Base-by-base conservation (phyloP, 257 asterid species). In the Parsonsia alboflavescens region DNA sequence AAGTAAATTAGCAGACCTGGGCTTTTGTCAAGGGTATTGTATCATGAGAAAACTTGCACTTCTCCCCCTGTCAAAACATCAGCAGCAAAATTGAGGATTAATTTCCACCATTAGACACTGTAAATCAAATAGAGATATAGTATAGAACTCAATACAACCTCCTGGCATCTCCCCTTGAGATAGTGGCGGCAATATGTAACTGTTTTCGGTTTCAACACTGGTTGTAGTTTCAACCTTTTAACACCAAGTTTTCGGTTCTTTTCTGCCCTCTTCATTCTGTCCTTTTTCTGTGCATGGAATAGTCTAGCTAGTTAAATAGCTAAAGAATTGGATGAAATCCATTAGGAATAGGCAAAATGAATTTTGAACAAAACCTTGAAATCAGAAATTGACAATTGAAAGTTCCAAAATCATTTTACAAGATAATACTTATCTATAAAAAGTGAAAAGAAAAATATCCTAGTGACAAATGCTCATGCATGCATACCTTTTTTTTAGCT, bases 1-100 rank as follows among this genome's bases (percentile, higher is more conserved):
- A 75, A 70, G 63, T 30, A 62, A 71, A 70, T 54, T 76, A 75
- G 76, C 86, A 76, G 81, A 94, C 97, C 96, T 79, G 86, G 33
- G 92, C 84, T 87, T 94, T 94, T 74, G 99, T 92, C 84, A 85
- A 76, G 75, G 99, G 99, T 72, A 84, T 81, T 54, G 89, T 81
- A 87, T 94, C 99, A 76, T 94, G 99, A 10, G 99, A 94, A 85
- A 90, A 92, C 13, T 89, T 94, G 90, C 99, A 94, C 64, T 90
- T 88, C 73, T 87, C 93, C 19, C 97, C 97, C 97, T 92, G 88
- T 77, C 73, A 79, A 82, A 79, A 7, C 41, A 74, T 17, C 59
- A 45, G 44, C 15, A 11, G 39, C 59, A 75, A 81, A 69, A 64
- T 76, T 0, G 21, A 26, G 72, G 41, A 70, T 21, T 8, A 52